Percentiles rank a stretch among this genome's conserved stretches.
Evolutionary conservation across 768 basidiomycete species (phyloP).

Genomic region (Nevesoporus exiguus): DNA sequence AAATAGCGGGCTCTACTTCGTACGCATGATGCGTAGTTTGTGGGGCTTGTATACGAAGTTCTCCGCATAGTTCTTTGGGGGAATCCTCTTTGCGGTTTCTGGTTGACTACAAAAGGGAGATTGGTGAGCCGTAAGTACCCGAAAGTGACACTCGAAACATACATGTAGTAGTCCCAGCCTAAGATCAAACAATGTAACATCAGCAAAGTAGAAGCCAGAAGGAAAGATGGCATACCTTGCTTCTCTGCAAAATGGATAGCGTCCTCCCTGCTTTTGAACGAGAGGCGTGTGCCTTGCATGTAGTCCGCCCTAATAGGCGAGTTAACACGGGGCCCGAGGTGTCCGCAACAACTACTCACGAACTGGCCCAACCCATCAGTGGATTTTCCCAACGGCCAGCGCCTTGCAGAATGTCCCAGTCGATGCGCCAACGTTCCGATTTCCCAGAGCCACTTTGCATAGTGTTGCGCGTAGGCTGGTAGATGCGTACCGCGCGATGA

Average conservation of each 20-base stretch:
- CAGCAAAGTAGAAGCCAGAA: background rate
- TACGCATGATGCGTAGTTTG: constrained; percentile 79
- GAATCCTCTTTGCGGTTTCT: constrained; percentile 60
- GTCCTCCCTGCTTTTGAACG: constrained; percentile 84
- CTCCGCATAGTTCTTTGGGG: constrained; percentile 87
- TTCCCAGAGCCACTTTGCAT: constrained; percentile 93
- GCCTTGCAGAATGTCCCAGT: constrained; percentile 89
- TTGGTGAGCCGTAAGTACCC: constrained; percentile 5
- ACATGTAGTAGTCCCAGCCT: constrained; percentile 96
- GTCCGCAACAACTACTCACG: constrained; percentile 50
- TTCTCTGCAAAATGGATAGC: constrained; percentile 96
- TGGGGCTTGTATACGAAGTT: constrained; percentile 83
- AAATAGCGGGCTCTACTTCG: constrained; percentile 65
- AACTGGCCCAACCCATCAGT: constrained; percentile 95
- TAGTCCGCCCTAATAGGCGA: constrained; percentile 72
- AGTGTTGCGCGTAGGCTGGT: constrained; percentile 87
- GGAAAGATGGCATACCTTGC: constrained; percentile 58
- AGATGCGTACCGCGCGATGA: constrained; percentile 87
- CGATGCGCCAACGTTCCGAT: constrained; percentile 86
- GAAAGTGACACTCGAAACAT: constrained; percentile 34
- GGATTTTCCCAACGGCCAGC: constrained; percentile 97
- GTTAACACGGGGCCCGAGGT: constrained; percentile 1
- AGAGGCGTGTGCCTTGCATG: constrained; percentile 85
- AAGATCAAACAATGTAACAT: constrained; percentile 1
- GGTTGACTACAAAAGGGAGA: constrained; percentile 45